A percentile compares a stretch with the other conserved stretches of the same genome.
Conservation (phyloP, 2,329 filamentous ascomycete species). For the Fusarium armeniacum region DNA sequence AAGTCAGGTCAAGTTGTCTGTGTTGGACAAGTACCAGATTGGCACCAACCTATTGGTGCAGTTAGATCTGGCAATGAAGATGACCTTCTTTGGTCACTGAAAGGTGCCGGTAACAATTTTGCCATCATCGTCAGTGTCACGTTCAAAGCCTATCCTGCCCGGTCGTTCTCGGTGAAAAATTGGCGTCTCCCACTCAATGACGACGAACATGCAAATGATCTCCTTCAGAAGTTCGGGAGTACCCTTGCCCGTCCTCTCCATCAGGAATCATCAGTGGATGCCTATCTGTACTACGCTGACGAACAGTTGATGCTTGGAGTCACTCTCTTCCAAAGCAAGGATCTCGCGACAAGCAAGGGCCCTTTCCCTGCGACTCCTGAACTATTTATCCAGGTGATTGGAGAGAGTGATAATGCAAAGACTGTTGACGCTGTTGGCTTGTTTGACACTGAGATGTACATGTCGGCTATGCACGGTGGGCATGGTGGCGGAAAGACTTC, state of each 20-base stretch:
- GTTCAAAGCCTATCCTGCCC: conserved; percentile 63
- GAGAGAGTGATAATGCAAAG: conserved; percentile 52
- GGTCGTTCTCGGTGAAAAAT: conserved; percentile 57
- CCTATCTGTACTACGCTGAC: conserved; percentile 67
- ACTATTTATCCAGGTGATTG: conserved; percentile 49
- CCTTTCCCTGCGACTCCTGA: not conserved
- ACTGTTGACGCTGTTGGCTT: conserved; percentile 63
- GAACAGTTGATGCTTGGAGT: conserved; percentile 65
- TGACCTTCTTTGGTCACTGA: conserved; percentile 69
- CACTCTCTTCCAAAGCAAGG: conserved; percentile 61
- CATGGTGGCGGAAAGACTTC: conserved; percentile 71
- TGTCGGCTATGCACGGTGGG: conserved; percentile 71
- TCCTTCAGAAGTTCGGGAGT: conserved; percentile 58
- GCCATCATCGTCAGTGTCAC: conserved; percentile 68
- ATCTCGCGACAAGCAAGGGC: conserved; percentile 5
- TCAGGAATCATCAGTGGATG: conserved; percentile 64
- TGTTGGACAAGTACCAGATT: conserved; percentile 65
- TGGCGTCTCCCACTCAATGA: conserved; percentile 58
- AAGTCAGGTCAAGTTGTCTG: conserved; percentile 61
- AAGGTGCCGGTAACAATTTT: conserved; percentile 71
- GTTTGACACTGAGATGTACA: conserved; percentile 73
- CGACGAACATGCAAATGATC: conserved; percentile 46
- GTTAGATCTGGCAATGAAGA: conserved; percentile 62
- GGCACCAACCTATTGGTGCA: conserved; percentile 59
- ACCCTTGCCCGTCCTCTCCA: conserved; percentile 56